Evolutionary conservation across 768 basidiomycete species (phyloP).

Genomic region (Kwoniella dejecticola): DNA sequence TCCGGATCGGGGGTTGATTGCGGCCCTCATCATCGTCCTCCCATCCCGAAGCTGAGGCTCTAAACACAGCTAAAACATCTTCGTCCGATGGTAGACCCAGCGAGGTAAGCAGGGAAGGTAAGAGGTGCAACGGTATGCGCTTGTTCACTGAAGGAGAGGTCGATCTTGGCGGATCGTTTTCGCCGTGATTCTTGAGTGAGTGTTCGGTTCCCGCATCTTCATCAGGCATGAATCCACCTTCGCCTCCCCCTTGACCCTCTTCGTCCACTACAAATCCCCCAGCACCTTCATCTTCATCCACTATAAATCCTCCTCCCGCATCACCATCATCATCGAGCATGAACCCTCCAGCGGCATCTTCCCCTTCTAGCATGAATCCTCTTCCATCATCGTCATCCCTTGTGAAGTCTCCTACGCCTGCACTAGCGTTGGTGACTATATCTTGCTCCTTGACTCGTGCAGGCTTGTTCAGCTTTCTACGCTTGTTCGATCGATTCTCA

Average conservation of each 20-base stretch:
- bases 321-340: slow-evolving; percentile 30
- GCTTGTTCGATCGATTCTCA: slow-evolving; percentile 20
- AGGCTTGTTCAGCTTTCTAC: slow-evolving; percentile 24
- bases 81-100: slow-evolving; percentile 49
- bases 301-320: slow-evolving; percentile 32
- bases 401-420: not conserved
- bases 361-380: slow-evolving; percentile 24
- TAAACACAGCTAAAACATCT: slow-evolving; percentile 50
- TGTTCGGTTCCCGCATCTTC: slow-evolving; percentile 13
- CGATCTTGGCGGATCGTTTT: too few species aligned
- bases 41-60: slow-evolving; percentile 48
- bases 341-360: slow-evolving; percentile 34
- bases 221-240: slow-evolving; percentile 22
- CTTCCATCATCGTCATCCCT: slow-evolving; percentile 25
- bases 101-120: slow-evolving; percentile 43
- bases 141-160: slow-evolving; percentile 2
- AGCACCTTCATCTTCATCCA: slow-evolving; percentile 3
- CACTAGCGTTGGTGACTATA: too few species aligned
- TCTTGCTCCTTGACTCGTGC: not conserved
- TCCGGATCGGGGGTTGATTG: slow-evolving; percentile 3
- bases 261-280: slow-evolving; percentile 29
- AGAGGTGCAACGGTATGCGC: slow-evolving; percentile 36
- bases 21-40: slow-evolving; percentile 22
- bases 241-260: not conserved
- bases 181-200: not conserved